Base-by-base conservation (phyloP, 306 rosid genomes). In the Astragalus membranaceus region DNA sequence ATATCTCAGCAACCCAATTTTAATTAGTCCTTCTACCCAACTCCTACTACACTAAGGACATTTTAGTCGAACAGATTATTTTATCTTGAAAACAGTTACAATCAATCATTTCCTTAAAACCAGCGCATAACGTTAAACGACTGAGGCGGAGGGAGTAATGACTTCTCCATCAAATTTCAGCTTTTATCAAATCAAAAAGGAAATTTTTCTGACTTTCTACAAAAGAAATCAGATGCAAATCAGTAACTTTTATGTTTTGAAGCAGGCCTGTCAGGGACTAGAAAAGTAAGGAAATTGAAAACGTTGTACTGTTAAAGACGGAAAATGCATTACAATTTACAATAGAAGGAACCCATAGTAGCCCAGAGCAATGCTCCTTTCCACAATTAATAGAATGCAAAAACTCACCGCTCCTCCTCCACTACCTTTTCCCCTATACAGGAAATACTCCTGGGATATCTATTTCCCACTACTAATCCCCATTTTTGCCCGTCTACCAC, bases 131-230 rank as follows among this genome's bases (percentile, higher is more conserved):
- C 30, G 1, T 26, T 26, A 26, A 3, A 26, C 30, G 30, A 26
- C 30, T 2, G 30, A 26, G 30, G 2, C 30, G 4, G 30, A 26
- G 30, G 30, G 30, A 26, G 30, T 26, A 70, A 75, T 51, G 44
- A 64, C 60, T 64, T 53, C 43, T 37, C 10, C 48, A 42, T 48
- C 78, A 47, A 69, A 30, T 36, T 37, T 61, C 52, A 10, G 35
- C 37, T 58, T 63, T 65, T 11, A 66, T 66, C 67, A 44, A 75
- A 65, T 52, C 50, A 23, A 70, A 47, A 33, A 50, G 72, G 43
- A 71, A 56, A 17, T 10, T 10, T 23, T 42, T 57, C 58, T 14
- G 14, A 41, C 48, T 37, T 51, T 58, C 11, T 46, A 64, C 13
- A 10, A n/a, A 67, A 52, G 47, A 61, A 74, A 68, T 74, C 20